A percentile compares a stretch with the other conserved stretches of the same genome.
Evolutionary conservation across 73 alveolate species (phyloP).

Genomic region (Paramecium sonneborni): DNA sequence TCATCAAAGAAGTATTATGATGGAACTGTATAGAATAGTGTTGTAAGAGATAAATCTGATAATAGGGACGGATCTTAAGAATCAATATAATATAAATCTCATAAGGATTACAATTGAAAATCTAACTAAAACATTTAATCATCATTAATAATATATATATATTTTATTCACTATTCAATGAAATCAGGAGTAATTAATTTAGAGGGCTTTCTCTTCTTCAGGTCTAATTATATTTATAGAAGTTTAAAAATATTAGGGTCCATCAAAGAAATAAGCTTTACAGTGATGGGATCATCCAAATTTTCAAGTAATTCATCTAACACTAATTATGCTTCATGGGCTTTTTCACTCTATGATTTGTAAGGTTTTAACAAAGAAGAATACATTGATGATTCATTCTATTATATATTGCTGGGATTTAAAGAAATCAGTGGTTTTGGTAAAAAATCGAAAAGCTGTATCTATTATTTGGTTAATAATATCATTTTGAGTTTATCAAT

Average conservation of each 20-base stretch:
- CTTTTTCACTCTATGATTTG: neutral
- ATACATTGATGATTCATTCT: neutral
- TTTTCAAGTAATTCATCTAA: neutral
- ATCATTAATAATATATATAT: neutral
- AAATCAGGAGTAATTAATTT: neutral
- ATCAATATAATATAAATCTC: neutral
- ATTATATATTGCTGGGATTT: neutral
- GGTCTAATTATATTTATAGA: neutral
- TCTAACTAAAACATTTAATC: neutral
- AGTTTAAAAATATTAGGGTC: conserved; percentile 6
- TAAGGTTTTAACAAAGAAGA: neutral
- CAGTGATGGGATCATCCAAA: conserved; percentile 3
- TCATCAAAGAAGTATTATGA: neutral
- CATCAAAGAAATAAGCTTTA: neutral
- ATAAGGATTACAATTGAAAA: neutral
- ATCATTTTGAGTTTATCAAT: conserved; percentile 67
- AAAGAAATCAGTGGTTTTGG: conserved; percentile 55
- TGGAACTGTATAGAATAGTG: neutral
- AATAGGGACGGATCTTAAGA: neutral
- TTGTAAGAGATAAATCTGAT: neutral
- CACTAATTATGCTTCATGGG: conserved; percentile 21
- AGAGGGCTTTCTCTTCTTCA: neutral
- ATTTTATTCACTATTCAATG: neutral
- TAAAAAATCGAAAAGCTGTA: conserved; percentile 50
- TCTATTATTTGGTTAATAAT: neutral